Evolutionary conservation across 805 yeast genomes (phyloP).

Genomic region (Kazachstania bromeliacearum): DNA sequence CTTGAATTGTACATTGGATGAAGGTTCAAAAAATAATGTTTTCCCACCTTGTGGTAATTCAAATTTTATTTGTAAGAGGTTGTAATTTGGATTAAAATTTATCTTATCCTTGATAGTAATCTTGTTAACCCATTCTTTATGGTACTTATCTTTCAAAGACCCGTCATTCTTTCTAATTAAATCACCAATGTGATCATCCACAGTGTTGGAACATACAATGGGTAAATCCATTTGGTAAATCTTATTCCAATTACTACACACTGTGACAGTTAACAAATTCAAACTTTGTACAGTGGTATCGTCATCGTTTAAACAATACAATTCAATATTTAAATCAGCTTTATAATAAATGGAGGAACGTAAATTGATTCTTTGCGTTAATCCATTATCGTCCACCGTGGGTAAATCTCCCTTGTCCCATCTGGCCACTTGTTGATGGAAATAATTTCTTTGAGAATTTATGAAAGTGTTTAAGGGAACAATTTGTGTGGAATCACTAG

Average conservation of each 20-base stretch:
- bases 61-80: slow-evolving; percentile 2
- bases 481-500: slow-evolving; percentile 22
- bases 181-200: no score
- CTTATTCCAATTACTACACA: not conserved
- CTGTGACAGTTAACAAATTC: not conserved
- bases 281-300: not conserved
- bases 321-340: slow-evolving; percentile 17
- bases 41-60: not conserved
- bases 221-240: slow-evolving; percentile 1
- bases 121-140: slow-evolving; percentile 19
- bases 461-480: slow-evolving; percentile 14
- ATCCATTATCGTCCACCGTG: slow-evolving; percentile 16
- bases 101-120: slow-evolving; percentile 14
- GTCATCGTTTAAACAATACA: slow-evolving; percentile 13
- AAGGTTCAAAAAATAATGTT: slow-evolving; percentile 13
- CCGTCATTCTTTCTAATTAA: no score
- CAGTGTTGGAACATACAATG: slow-evolving; percentile 1
- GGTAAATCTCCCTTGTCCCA: slow-evolving; percentile 12
- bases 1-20: slow-evolving; percentile 16
- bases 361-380: slow-evolving; percentile 15
- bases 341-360: slow-evolving; percentile 19
- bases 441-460: not conserved
- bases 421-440: slow-evolving; percentile 12
- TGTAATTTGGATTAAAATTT: slow-evolving; percentile 4
- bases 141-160: slow-evolving; percentile 3